Evolutionary conservation across 2,329 filamentous ascomycete genomes (phyloP), one percentile per base, ranked within the genome.

Genomic region (Leptosphaerulina australis): DNA sequence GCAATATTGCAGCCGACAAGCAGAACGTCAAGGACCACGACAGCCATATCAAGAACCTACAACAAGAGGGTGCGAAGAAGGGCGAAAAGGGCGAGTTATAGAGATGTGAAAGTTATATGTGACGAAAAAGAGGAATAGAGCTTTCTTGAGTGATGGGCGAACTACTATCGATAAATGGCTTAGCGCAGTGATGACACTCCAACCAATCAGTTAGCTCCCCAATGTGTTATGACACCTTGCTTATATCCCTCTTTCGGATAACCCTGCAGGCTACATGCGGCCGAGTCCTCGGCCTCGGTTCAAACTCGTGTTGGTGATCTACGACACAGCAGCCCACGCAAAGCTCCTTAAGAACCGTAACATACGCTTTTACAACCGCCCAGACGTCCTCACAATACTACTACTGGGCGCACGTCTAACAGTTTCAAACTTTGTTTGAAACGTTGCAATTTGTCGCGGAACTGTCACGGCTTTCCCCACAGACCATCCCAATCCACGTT

Each of bases 1-100:
- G 67, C 44, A 62, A 69, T 44, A 67, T 78, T 26, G 70, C 71
- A 14, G 77, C 77, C 3, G 76, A 79, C 44, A 67, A 63, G 43
- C 63, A 77, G 52, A 51, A 76, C 25, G 73, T 78, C n/a, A 29
- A 68, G 11, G 70, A 77, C 49, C 74, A 77, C 45, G 69, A 67
- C 10, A 53, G 67, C 35, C 75, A 77, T 50, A 77, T 78, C 50
- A 64, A 72, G 58, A 68, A 77, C 14, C 49, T 79, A 55, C 77
- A 79, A 60, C 66, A 77, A 62, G 62, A 78, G 64, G 75, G 71
- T 2, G 70, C 68, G 51, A 59, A 71, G 53, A 68, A 76, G 66
- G 67, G 68, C 4, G 68, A 78, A 62, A 67, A 74, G 56, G 74
- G 68, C 9, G 51, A 68, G 28, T 37, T 70, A 29, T 63, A 46